Conservation (phyloP, 306 rosid genomes). For the Sechiopsis laciniata region DNA sequence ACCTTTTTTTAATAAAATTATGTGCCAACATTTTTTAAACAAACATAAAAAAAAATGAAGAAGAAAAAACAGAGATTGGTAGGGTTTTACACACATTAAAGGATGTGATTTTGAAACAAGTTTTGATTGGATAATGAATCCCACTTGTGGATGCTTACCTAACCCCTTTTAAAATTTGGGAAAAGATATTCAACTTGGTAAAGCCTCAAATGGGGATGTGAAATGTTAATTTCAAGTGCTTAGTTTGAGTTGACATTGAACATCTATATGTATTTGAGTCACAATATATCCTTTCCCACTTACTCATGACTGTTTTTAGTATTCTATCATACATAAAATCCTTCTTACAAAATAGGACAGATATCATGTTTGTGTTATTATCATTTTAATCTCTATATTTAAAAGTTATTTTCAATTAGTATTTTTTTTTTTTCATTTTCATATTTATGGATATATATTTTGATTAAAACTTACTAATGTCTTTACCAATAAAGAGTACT, state of each 20-base stretch:
- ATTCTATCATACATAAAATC: background rate
- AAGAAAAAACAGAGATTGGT: no score
- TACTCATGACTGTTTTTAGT: slow-evolving; percentile 13
- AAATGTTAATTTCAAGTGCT: background rate
- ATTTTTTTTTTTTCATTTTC: background rate
- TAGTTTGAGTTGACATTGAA: slow-evolving; percentile 12
- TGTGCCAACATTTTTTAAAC: no score
- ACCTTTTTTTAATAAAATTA: no score
- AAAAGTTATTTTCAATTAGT: background rate
- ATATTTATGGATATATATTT: background rate
- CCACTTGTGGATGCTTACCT: background rate
- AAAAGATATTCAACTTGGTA: no score
- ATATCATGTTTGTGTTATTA: background rate
- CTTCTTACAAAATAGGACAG: background rate
- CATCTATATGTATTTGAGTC: background rate
- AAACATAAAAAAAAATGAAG: no score
- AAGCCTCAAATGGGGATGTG: no score
- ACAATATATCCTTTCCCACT: slow-evolving; percentile 14
- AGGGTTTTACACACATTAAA: no score
- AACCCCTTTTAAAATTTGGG: no score
- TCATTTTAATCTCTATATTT: background rate
- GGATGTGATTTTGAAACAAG: no score
- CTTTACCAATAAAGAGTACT: no score
- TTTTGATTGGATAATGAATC: no score
- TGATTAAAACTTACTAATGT: background rate